These are phyloP conservation scores for Myriangium duriaei DNA, from an alignment of 2,329 filamentous ascomycete genomes.

Conservation along the genomic window DNA sequence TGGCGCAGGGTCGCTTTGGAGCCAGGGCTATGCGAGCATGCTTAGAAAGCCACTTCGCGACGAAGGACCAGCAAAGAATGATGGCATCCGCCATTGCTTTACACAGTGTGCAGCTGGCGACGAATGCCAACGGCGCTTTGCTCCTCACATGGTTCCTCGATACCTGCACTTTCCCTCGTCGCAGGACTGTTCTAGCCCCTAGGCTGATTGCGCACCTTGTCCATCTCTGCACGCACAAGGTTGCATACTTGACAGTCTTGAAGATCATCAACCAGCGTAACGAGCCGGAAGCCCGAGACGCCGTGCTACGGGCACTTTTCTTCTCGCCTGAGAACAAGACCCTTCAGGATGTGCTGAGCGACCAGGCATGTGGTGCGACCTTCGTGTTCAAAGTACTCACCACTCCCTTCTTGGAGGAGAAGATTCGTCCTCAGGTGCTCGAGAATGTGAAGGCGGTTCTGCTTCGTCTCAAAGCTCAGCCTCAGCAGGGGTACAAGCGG, in stretches of 20 bases:
- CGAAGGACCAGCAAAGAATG: constrained; percentile 90
- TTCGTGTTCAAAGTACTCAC: constrained; percentile 98
- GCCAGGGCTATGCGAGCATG: constrained; percentile 94
- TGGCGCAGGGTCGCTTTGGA: constrained; percentile 85
- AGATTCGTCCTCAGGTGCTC: constrained; percentile 72
- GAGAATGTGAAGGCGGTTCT: constrained; percentile 87
- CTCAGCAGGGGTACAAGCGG: constrained; percentile 92
- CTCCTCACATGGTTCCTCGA: constrained; percentile 96
- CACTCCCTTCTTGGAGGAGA: constrained; percentile 93
- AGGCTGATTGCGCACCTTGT: constrained; percentile 86
- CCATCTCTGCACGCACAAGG: constrained; percentile 95
- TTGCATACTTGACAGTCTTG: constrained; percentile 89
- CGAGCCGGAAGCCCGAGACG: constrained; percentile 82
- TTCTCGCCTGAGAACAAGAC: constrained; percentile 78
- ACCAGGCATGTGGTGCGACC: constrained; percentile 84
- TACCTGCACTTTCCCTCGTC: constrained; percentile 87
- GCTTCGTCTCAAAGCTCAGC: constrained; percentile 79
- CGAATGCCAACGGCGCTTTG: constrained; percentile 88
- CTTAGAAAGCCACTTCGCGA: constrained; percentile 87
- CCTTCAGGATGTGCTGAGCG: constrained; percentile 78
- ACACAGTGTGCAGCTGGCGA: constrained; percentile 90
- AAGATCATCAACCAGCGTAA: constrained; percentile 98
- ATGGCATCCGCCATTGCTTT: constrained; percentile 90
- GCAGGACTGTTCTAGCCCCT: constrained; percentile 82
- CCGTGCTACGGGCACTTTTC: constrained; percentile 80